These are phyloP conservation scores for Limonium bicolor DNA, from an alignment of 148 eudicot species.

Conservation along the genomic window DNA sequence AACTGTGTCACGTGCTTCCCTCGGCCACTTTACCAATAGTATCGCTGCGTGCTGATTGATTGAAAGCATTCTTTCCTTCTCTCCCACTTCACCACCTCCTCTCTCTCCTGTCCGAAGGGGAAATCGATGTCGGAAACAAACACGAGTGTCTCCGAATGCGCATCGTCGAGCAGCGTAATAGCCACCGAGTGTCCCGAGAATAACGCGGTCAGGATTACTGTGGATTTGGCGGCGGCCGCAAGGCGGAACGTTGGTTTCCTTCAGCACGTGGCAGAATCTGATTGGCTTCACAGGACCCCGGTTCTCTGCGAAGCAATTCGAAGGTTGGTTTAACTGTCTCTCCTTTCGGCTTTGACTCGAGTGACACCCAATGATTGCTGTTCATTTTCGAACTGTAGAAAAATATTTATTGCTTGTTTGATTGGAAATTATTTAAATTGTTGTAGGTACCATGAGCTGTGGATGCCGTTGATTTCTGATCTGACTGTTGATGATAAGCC, in stretches of 20 bases:
- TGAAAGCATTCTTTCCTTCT: no score
- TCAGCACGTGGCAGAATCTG: conserved; percentile 40
- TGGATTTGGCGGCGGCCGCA: conserved; percentile 74
- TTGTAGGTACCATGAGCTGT: conserved; percentile 73
- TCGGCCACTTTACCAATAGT: no score
- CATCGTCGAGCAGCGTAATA: conserved; percentile 35
- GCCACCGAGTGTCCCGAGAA: conserved; percentile 28
- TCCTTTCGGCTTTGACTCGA: not conserved
- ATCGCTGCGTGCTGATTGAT: no score
- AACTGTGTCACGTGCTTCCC: no score
- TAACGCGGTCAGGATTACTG: conserved; percentile 14
- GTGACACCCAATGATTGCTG: no score
- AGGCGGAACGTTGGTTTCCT: conserved; percentile 49
- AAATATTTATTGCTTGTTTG: not conserved
- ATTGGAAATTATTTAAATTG: not conserved
- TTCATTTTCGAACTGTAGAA: not conserved
- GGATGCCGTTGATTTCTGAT: conserved; percentile 92
- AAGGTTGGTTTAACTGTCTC: conserved; percentile 17
- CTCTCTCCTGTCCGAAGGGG: not conserved
- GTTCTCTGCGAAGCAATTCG: conserved; percentile 47
- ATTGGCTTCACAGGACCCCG: conserved; percentile 43
- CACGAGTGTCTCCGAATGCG: conserved; percentile 16
- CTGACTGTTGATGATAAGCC: conserved; percentile 28
- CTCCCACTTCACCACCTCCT: not conserved
- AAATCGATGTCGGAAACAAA: conserved; percentile 18